Evolutionary conservation across 768 basidiomycete species (phyloP).

Genomic region (Neoboletus magnificus): DNA sequence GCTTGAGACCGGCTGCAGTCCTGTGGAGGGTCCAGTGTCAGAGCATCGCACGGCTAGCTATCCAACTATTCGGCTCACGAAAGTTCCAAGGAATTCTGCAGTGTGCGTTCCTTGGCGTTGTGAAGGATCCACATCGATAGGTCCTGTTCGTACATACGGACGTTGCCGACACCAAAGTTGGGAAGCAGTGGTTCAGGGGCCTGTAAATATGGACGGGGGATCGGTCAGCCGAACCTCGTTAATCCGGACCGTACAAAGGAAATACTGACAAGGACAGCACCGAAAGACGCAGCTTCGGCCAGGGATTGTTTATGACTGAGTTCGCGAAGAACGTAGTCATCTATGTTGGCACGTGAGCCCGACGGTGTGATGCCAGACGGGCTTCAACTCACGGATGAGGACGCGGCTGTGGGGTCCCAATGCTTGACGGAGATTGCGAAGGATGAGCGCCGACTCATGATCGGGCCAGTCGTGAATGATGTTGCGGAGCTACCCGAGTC

Average conservation of each 20-base stretch:
- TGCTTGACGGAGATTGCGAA: constrained; percentile 29
- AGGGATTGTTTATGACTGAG: constrained; percentile 14
- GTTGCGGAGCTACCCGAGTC: constrained; percentile 14
- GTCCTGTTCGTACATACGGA: constrained; percentile 30
- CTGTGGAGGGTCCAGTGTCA: constrained; percentile 12
- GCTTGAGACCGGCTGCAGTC: constrained; percentile 23
- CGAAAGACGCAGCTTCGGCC: constrained; percentile 11
- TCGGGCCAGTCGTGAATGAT: constrained; percentile 36
- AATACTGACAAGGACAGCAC: constrained; percentile 15
- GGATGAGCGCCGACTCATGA: constrained; percentile 22
- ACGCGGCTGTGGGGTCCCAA: constrained; percentile 30
- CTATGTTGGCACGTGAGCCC: constrained; percentile 6
- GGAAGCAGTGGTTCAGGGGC: constrained; percentile 34
- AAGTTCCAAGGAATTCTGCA: constrained; percentile 27
- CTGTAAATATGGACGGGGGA: constrained; percentile 7
- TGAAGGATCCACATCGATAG: constrained; percentile 29
- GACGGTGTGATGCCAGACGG: background rate
- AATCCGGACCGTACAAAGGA: background rate
- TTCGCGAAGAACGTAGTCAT: constrained; percentile 21
- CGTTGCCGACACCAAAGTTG: constrained; percentile 33
- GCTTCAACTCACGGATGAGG: constrained; percentile 28
- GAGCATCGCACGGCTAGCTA: background rate
- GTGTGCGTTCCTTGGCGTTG: constrained; percentile 34
- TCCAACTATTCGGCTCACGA: constrained; percentile 17
- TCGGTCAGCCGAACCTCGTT: background rate